These are phyloP conservation scores for Fusarium penzigii DNA, from an alignment of 2,329 filamentous ascomycete genomes.

Conservation along the genomic window DNA sequence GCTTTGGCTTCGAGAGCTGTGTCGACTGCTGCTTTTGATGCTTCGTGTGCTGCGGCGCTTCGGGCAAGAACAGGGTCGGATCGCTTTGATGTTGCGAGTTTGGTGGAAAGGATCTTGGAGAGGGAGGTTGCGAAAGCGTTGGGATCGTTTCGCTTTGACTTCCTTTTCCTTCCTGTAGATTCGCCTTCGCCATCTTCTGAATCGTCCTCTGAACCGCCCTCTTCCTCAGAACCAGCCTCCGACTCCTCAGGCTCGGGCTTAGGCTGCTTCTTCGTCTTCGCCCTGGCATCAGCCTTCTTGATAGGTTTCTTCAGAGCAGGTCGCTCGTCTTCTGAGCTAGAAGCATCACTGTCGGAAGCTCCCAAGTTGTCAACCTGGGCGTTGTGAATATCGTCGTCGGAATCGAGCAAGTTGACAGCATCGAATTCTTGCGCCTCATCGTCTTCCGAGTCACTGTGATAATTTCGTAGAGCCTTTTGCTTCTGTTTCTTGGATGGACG, in stretches of 20 bases:
- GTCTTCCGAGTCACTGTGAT: slow-evolving; percentile 56
- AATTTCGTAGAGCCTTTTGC: slow-evolving; percentile 45
- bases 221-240: slow-evolving; percentile 24
- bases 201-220: slow-evolving; percentile 34
- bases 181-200: slow-evolving; percentile 43
- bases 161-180: slow-evolving; percentile 41
- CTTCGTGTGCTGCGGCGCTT: slow-evolving; percentile 71
- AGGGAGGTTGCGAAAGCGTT: slow-evolving; percentile 89
- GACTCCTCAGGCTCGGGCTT: slow-evolving; percentile 24
- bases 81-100: slow-evolving; percentile 78
- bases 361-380: slow-evolving; percentile 52
- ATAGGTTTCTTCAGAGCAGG: slow-evolving; percentile 31
- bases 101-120: slow-evolving; percentile 87
- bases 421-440: slow-evolving; percentile 46
- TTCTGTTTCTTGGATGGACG: slow-evolving; percentile 57
- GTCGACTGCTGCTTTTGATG: slow-evolving; percentile 72
- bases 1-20: slow-evolving; percentile 81
- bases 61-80: slow-evolving; percentile 90
- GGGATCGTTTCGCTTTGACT: slow-evolving; percentile 89
- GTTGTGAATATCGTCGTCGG: slow-evolving; percentile 59
- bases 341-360: slow-evolving; percentile 38
- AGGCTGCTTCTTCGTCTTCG: slow-evolving; percentile 19
- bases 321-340: slow-evolving; percentile 40
- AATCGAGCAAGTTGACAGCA: slow-evolving; percentile 56
- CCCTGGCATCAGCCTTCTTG: slow-evolving; percentile 30